These are phyloP conservation scores for Royoungia palumana DNA, from an alignment of 768 basidiomycete genomes.

Conservation along the genomic window DNA sequence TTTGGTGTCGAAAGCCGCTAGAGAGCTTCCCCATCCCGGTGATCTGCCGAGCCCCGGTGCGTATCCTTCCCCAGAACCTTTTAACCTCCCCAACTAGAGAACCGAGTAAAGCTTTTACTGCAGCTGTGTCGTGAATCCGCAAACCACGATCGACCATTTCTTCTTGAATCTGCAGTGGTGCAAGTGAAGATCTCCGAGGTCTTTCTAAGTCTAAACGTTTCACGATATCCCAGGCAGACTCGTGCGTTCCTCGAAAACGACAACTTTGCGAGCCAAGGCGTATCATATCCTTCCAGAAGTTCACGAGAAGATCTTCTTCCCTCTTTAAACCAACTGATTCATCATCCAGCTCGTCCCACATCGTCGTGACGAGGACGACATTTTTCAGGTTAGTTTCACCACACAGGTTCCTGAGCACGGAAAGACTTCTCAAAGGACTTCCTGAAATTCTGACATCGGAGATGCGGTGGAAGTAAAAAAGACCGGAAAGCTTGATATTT, in stretches of 20 bases:
- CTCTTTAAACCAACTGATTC: constrained; percentile 2
- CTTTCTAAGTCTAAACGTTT: neutral
- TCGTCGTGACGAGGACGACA: constrained; percentile 18
- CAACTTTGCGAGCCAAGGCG: constrained; percentile 5
- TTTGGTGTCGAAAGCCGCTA: too few relatives aligned
- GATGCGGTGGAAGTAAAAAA: constrained; percentile 16
- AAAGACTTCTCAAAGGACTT: constrained; percentile 7
- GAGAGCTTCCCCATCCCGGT: neutral
- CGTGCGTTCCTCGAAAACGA: constrained; percentile 8
- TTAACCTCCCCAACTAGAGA: constrained; percentile 8
- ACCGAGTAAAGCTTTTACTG: constrained; percentile 14
- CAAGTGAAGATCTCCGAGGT: neutral
- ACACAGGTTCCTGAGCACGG: constrained; percentile 10
- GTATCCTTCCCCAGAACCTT: constrained; percentile 5
- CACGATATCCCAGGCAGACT: constrained; percentile 16
- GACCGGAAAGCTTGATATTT: constrained; percentile 9
- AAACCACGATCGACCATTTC: constrained; percentile 17
- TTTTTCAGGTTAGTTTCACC: constrained; percentile 11
- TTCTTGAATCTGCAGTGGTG: constrained; percentile 12
- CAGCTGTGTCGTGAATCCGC: constrained; percentile 9
- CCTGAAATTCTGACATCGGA: constrained; percentile 10
- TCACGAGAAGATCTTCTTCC: constrained; percentile 10
- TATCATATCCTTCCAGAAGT: constrained; percentile 17
- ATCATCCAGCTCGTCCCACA: constrained; percentile 15
- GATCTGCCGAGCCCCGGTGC: neutral